Conservation (phyloP, 2,329 filamentous ascomycete genomes). For the Scorias spongiosa region DNA sequence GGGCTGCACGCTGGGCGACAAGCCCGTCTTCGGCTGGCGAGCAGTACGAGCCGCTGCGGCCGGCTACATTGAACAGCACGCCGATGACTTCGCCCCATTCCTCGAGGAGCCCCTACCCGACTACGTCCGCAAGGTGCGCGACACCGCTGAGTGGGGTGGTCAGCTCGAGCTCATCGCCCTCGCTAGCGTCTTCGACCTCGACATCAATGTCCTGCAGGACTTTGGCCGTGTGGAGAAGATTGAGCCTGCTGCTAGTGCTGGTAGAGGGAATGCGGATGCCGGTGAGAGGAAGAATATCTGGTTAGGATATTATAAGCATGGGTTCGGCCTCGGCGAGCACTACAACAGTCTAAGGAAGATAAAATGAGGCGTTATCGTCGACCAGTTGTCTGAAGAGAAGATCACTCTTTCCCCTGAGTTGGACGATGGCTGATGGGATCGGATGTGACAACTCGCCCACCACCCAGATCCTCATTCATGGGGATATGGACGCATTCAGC, state of each 20-base stretch:
- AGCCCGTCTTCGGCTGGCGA: conserved; percentile 37
- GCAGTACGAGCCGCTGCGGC: conserved; percentile 56
- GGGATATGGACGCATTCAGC: too few species aligned
- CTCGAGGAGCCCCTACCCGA: conserved; percentile 62
- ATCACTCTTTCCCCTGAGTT: too few species aligned
- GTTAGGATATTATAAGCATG: conserved; percentile 90
- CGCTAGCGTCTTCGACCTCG: conserved; percentile 61
- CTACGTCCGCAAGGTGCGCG: conserved; percentile 62
- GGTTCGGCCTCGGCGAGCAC: conserved; percentile 88
- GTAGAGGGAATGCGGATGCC: conserved; percentile 18
- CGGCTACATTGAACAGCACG: conserved; percentile 57
- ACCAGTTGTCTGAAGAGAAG: too few species aligned
- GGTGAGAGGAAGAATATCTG: conserved; percentile 50
- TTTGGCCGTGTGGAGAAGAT: conserved; percentile 70
- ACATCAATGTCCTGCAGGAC: conserved; percentile 70
- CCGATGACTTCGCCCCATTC: conserved; percentile 74
- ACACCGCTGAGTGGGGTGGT: conserved; percentile 92
- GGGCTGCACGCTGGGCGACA: conserved; percentile 7
- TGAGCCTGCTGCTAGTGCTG: conserved; percentile 30
- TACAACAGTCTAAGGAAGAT: conserved; percentile 65
- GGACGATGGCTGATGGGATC: too few species aligned
- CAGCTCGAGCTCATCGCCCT: conserved; percentile 80
- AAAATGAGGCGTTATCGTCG: background rate
- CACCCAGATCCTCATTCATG: too few species aligned
- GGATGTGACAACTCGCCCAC: too few species aligned